Conservation (phyloP, 2,329 filamentous ascomycete genomes). For the Fusarium verticillioides region DNA sequence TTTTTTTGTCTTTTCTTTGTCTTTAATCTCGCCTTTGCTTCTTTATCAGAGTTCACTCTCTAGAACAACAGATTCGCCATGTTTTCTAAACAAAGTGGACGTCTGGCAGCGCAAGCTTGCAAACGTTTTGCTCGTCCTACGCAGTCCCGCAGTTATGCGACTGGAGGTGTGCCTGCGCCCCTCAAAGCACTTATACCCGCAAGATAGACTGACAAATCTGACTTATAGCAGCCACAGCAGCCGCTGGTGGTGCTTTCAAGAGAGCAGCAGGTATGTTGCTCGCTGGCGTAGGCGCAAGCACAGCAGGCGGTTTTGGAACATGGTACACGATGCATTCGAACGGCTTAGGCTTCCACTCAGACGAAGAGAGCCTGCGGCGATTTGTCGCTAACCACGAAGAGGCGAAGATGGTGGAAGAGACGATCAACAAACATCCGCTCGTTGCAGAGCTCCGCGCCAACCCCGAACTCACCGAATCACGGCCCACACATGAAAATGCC, state of each 20-base stretch:
- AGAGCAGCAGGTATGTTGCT: constrained; percentile 42
- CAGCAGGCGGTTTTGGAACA: constrained; percentile 49
- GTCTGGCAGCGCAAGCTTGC: constrained; percentile 40
- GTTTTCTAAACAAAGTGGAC: constrained; percentile 41
- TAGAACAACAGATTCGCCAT: constrained; percentile 16
- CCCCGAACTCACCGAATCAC: constrained; percentile 75
- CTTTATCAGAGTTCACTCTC: not conserved
- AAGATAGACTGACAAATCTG: constrained; percentile 24
- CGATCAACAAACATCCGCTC: constrained; percentile 81
- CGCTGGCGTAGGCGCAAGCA: constrained; percentile 47
- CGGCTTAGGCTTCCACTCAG: constrained; percentile 57
- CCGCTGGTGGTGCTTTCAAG: constrained; percentile 37
- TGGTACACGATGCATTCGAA: constrained; percentile 51
- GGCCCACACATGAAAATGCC: constrained; percentile 93
- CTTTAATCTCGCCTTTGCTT: not conserved
- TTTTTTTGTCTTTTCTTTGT: not conserved
- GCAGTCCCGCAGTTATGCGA: constrained; percentile 43
- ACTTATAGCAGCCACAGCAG: constrained; percentile 19
- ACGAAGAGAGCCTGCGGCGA: constrained; percentile 77
- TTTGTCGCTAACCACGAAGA: constrained; percentile 69
- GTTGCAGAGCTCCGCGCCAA: constrained; percentile 74
- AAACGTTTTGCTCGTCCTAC: constrained; percentile 29
- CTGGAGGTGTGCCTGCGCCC: constrained; percentile 40
- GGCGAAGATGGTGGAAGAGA: constrained; percentile 71
- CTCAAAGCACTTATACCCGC: constrained; percentile 4